A percentile compares a stretch with the other conserved stretches of the same genome.
These are phyloP conservation scores for Microglena sp. DNA, from an alignment of 139 green algal species.

Conservation along the genomic window DNA sequence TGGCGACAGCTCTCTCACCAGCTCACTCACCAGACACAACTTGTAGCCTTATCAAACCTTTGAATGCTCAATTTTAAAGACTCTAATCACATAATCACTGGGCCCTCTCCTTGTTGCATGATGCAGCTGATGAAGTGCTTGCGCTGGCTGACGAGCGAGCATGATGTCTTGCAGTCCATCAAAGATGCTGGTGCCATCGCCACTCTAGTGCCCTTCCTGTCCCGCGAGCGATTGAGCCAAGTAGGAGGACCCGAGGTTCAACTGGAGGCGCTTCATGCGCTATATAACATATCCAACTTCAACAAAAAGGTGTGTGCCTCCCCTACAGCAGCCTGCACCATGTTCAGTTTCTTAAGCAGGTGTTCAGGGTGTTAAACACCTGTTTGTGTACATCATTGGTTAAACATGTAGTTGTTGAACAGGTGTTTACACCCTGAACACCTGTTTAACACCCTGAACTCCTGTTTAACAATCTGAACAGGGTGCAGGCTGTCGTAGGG, in stretches of 20 bases:
- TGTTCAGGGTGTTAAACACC: background rate
- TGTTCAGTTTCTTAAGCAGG: background rate
- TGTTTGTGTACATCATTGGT: too few species aligned
- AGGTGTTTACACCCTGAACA: too few species aligned
- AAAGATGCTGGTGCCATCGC: conserved; percentile 48
- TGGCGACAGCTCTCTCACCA: too few species aligned
- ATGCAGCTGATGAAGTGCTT: conserved; percentile 33
- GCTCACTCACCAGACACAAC: too few species aligned
- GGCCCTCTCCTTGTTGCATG: background rate
- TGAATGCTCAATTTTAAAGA: too few species aligned
- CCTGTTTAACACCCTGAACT: too few species aligned
- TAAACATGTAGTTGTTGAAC: too few species aligned
- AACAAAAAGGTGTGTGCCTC: conserved; percentile 34
- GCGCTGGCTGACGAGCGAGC: conserved; percentile 34
- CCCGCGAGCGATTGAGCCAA: conserved; percentile 2
- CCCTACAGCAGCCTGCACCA: background rate
- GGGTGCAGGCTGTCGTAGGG: too few species aligned
- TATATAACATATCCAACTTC: conserved; percentile 75
- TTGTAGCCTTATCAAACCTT: too few species aligned
- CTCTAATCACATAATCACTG: background rate
- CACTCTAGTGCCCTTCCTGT: conserved; percentile 45
- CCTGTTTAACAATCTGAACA: too few species aligned
- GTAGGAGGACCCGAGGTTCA: conserved; percentile 20
- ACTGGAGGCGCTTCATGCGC: conserved; percentile 52
- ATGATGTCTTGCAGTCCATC: conserved; percentile 26